phyloP scores from a whole-genome alignment of 202 grass and related monocot species.

The Setaria viridis region DNA sequence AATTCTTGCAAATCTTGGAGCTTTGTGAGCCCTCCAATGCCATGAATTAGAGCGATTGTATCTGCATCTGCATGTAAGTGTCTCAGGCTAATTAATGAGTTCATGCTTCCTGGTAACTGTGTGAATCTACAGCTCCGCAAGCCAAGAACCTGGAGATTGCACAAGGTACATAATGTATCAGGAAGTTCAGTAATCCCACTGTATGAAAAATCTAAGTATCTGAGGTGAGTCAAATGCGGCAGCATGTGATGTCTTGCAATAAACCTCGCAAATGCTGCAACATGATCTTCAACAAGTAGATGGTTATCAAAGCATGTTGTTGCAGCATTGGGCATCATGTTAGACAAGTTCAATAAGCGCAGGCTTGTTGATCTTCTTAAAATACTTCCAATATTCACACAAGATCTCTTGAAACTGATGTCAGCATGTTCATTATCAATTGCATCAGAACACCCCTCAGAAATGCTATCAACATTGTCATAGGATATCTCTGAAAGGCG shows the following conservation, averaged over 20 bases:
- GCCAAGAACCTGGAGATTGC: conserved; percentile 47
- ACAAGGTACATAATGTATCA: conserved; percentile 33
- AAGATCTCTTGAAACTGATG: conserved; percentile 29
- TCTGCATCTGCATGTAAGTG: conserved; percentile 37
- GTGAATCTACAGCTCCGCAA: conserved; percentile 9
- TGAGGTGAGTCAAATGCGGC: conserved; percentile 30
- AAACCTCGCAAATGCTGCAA: not conserved
- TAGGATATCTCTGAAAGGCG: not conserved
- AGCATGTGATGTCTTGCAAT: conserved; percentile 3
- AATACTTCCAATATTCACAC: not conserved
- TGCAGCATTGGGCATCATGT: not conserved
- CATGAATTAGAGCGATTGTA: conserved; percentile 28
- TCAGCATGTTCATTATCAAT: not conserved
- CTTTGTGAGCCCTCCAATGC: conserved; percentile 46
- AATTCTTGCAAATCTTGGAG: conserved; percentile 43
- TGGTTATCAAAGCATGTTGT: not conserved
- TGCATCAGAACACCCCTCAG: not conserved
- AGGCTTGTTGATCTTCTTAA: conserved; percentile 28
- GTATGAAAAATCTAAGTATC: conserved; percentile 53
- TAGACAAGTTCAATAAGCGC: conserved; percentile 30
- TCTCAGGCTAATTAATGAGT: conserved; percentile 35
- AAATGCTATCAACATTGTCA: not conserved
- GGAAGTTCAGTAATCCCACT: conserved; percentile 44
- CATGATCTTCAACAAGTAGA: conserved; percentile 13
- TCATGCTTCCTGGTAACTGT: conserved; percentile 40